Conservation (phyloP, 257 asterid species). For the Fraxinus excelsior region DNA sequence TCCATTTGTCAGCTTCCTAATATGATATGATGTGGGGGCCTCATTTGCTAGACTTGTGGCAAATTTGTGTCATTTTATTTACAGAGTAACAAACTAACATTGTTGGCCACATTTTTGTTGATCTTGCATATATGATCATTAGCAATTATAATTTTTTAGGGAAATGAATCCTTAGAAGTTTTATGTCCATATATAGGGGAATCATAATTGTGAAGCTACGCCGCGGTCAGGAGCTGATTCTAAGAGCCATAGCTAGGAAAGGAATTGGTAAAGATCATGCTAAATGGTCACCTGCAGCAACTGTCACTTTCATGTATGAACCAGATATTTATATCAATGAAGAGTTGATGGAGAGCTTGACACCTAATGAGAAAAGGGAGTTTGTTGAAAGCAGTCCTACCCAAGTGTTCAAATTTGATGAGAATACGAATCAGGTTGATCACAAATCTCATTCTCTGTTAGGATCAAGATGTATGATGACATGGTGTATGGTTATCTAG, state of each 20-base stretch:
- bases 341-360: constrained; percentile 77
- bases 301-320: constrained; percentile 97
- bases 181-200: constrained; percentile 55
- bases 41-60: not conserved
- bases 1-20: not conserved
- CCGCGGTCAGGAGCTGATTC: constrained; percentile 85
- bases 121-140: not conserved
- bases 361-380: constrained; percentile 60
- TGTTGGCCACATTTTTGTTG: not conserved
- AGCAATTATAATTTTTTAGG: not conserved
- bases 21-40: not conserved
- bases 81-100: not conserved
- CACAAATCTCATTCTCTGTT: constrained; percentile 13
- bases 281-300: constrained; percentile 99
- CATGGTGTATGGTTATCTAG: constrained; percentile 2
- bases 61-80: not conserved
- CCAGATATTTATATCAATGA: constrained; percentile 92
- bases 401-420: constrained; percentile 75
- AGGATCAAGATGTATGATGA: constrained; percentile 12
- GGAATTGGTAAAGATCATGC: constrained; percentile 99
- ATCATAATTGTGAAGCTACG: constrained; percentile 96
- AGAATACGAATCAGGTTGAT: constrained; percentile 66
- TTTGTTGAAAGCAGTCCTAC: constrained; percentile 98
- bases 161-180: constrained; percentile 10
- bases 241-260: constrained; percentile 97